A percentile compares a stretch with the other conserved stretches of the same genome.
These are phyloP conservation scores for Trichocladium antarcticum DNA, from an alignment of 495 filamentous ascomycete species.

Conservation along the genomic window DNA sequence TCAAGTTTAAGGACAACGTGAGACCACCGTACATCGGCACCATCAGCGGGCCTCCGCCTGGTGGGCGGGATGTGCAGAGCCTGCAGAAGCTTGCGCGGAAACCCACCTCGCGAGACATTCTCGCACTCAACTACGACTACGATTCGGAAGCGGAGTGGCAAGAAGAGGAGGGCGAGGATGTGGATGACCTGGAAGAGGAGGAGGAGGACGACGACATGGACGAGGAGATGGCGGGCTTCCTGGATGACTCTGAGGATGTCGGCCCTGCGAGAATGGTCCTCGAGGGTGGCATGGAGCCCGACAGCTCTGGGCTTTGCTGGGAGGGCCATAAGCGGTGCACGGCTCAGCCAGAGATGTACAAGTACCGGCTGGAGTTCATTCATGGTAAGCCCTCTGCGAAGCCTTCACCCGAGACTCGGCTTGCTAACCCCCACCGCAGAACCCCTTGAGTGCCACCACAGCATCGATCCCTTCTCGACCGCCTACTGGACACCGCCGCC, in stretches of 20 bases:
- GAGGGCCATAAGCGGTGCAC: constrained; percentile 44
- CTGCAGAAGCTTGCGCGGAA: constrained; percentile 55
- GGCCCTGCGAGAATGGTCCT: constrained; percentile 34
- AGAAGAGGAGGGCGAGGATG: constrained; percentile 50
- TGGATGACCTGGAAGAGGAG: constrained; percentile 61
- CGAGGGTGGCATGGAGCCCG: constrained; percentile 59
- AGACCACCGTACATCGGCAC: constrained; percentile 86
- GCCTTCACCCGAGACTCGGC: background rate
- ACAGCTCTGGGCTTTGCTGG: constrained; percentile 72
- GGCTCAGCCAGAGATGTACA: constrained; percentile 33
- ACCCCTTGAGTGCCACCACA: constrained; percentile 31
- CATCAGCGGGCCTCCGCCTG: constrained; percentile 48
- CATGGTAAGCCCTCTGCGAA: constrained; percentile 42
- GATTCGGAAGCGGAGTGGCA: constrained; percentile 90
- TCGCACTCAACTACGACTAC: constrained; percentile 80
- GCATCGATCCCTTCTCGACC: constrained; percentile 76
- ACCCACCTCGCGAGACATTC: constrained; percentile 51
- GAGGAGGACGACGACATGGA: constrained; percentile 51
- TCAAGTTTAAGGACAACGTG: constrained; percentile 79
- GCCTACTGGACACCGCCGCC: constrained; percentile 57
- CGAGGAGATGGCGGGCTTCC: constrained; percentile 63
- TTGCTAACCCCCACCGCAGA: constrained; percentile 17
- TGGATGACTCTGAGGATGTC: constrained; percentile 57
- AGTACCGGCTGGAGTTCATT: constrained; percentile 62
- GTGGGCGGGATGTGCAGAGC: constrained; percentile 17